Evolutionary conservation across 2,329 filamentous ascomycete genomes (phyloP).

Genomic region (Ascochyta clinopodiicola): DNA sequence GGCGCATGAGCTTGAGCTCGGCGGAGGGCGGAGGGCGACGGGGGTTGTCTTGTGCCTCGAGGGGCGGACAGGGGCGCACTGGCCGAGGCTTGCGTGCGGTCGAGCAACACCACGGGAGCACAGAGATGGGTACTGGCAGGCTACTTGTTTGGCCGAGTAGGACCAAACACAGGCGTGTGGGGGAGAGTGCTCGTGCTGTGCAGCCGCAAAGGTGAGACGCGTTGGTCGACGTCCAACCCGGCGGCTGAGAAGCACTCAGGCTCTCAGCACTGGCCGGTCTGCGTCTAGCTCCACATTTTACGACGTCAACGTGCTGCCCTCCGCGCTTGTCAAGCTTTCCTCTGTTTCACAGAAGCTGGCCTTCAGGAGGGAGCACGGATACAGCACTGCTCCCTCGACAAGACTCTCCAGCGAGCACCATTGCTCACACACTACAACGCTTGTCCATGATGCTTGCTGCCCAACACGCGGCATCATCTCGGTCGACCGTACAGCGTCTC

Average conservation of each 20-base stretch:
- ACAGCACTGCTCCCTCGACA: background rate
- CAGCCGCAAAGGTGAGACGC: slow-evolving; percentile 13
- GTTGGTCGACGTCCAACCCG: slow-evolving; percentile 5
- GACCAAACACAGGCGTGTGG: slow-evolving; percentile 17
- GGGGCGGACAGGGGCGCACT: slow-evolving; percentile 17
- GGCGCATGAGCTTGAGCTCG: slow-evolving; percentile 13
- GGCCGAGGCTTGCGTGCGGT: slow-evolving; percentile 11
- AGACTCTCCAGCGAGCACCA: too few relatives aligned
- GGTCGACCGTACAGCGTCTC: background rate
- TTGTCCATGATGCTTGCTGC: background rate
- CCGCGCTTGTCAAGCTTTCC: slow-evolving; percentile 12
- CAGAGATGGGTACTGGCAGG: background rate
- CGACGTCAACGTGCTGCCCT: slow-evolving; percentile 18
- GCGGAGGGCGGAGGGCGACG: slow-evolving; percentile 15
- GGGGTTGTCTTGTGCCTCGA: slow-evolving; percentile 12
- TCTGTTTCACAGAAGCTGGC: slow-evolving; percentile 5
- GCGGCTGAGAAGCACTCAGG: background rate
- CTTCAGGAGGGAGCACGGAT: background rate
- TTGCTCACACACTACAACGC: background rate
- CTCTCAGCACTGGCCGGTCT: slow-evolving; percentile 1
- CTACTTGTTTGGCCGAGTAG: slow-evolving; percentile 11
- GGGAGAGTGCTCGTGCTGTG: slow-evolving; percentile 11
- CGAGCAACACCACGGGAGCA: slow-evolving; percentile 4
- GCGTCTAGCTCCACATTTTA: slow-evolving; percentile 15
- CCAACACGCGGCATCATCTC: slow-evolving; percentile 3